A percentile compares a stretch with the other conserved stretches of the same genome.
Evolutionary conservation across 176 grass and related monocot genomes (phyloP).

Genomic region (Carex kokanica): DNA sequence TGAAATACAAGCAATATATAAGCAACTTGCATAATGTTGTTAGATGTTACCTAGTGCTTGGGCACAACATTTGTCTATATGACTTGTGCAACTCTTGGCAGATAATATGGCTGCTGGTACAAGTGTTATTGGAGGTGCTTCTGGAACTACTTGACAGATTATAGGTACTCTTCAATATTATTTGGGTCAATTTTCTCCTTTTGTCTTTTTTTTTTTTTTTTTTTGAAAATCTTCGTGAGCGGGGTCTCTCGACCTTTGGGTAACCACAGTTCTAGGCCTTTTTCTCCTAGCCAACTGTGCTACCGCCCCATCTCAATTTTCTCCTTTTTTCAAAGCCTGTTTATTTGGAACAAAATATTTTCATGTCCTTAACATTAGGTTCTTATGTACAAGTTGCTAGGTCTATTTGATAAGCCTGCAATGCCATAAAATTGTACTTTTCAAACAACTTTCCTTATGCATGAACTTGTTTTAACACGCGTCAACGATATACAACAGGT

Average conservation of each 20-base stretch:
- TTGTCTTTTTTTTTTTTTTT: neutral
- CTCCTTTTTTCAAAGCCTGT: neutral
- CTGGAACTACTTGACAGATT: neutral
- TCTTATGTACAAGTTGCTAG: neutral
- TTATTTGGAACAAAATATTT: neutral
- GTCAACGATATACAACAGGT: conserved; percentile 1
- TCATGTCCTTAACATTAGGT: neutral
- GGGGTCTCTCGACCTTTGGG: too few species aligned
- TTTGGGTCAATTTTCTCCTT: neutral
- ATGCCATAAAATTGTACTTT: neutral
- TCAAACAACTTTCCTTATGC: neutral
- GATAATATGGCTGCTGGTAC: conserved; percentile 24
- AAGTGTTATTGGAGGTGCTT: neutral
- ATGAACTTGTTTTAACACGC: neutral
- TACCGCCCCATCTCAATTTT: too few species aligned
- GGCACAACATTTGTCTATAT: neutral
- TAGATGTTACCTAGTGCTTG: neutral
- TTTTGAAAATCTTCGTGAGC: too few species aligned
- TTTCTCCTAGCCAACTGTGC: too few species aligned
- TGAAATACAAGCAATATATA: neutral
- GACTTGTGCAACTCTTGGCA: neutral
- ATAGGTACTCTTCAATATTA: neutral
- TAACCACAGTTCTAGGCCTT: neutral
- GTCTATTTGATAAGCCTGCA: neutral
- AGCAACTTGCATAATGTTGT: neutral